Evolutionary conservation across 2,329 filamentous ascomycete genomes (phyloP).

Genomic region (Cephalotrichum gorgonifer): DNA sequence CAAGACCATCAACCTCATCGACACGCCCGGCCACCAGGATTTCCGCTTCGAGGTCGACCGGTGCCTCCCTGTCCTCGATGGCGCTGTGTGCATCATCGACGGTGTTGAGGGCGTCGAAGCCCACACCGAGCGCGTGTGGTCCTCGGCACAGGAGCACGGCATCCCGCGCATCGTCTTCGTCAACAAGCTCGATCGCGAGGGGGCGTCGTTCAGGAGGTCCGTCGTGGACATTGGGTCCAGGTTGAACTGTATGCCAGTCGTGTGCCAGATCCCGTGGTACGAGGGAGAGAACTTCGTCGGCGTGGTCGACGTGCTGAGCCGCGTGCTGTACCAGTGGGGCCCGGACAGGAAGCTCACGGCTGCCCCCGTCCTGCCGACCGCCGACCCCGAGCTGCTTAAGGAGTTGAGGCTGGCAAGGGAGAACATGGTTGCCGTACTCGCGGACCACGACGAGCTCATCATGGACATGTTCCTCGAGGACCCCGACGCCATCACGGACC

Average conservation of each 20-base stretch:
- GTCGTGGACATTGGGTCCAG: conserved; percentile 76
- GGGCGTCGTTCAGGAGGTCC: conserved; percentile 70
- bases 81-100: conserved; percentile 86
- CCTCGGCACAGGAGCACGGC: conserved; percentile 72
- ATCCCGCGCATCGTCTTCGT: conserved; percentile 74
- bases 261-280: conserved; percentile 96
- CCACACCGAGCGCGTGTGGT: conserved; percentile 94
- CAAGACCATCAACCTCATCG: conserved; percentile 82
- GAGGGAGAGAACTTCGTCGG: conserved; percentile 70
- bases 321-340: conserved; percentile 66
- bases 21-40: conserved; percentile 93
- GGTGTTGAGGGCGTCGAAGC: conserved; percentile 92
- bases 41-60: conserved; percentile 95
- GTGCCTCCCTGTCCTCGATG: conserved; percentile 78
- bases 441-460: conserved; percentile 78
- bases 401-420: conserved; percentile 69
- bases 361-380: conserved; percentile 8
- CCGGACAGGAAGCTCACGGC: conserved; percentile 27
- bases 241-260: conserved; percentile 73
- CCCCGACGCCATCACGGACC: conserved; percentile 61
- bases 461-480: conserved; percentile 75
- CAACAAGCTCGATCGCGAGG: conserved; percentile 71
- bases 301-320: conserved; percentile 71
- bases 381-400: conserved; percentile 14
- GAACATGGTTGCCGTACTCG: conserved; percentile 71